Conservation (phyloP, 2,329 filamentous ascomycete species). For the Monilinia vaccinii-corymbosi region DNA sequence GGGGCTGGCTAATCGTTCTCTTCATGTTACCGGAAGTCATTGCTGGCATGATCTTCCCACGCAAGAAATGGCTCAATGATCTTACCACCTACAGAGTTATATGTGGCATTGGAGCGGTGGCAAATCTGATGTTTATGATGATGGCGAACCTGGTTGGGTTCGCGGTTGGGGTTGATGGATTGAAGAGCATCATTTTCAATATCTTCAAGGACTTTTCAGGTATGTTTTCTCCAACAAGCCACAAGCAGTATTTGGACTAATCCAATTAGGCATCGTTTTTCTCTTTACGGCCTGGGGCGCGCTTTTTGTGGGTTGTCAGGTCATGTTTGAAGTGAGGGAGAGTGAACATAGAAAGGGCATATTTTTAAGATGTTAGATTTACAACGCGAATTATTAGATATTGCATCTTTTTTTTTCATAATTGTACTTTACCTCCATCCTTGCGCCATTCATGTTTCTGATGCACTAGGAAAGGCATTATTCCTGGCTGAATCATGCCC, state of each 20-base stretch:
- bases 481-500: too few relatives aligned
- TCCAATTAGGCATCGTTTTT: slow-evolving; percentile 55
- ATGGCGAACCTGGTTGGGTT: slow-evolving; percentile 90
- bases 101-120: slow-evolving; percentile 71
- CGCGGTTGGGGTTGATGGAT: slow-evolving; percentile 80
- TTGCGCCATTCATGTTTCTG: neutral
- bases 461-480: neutral
- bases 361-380: slow-evolving; percentile 64
- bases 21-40: slow-evolving; percentile 88
- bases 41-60: slow-evolving; percentile 63
- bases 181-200: slow-evolving; percentile 65
- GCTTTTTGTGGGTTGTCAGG: slow-evolving; percentile 76
- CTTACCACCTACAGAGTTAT: slow-evolving; percentile 71
- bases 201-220: slow-evolving; percentile 69
- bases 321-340: slow-evolving; percentile 96
- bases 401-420: neutral
- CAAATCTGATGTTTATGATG: slow-evolving; percentile 92
- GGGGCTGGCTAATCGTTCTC: slow-evolving; percentile 93
- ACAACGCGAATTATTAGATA: neutral
- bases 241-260: slow-evolving; percentile 18
- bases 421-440: neutral
- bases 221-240: slow-evolving; percentile 30
- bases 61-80: slow-evolving; percentile 53
- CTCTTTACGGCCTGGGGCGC: slow-evolving; percentile 60
- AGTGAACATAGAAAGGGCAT: slow-evolving; percentile 75